These are phyloP conservation scores for Septoria linicola DNA, from an alignment of 2,329 filamentous ascomycete genomes.

Conservation along the genomic window DNA sequence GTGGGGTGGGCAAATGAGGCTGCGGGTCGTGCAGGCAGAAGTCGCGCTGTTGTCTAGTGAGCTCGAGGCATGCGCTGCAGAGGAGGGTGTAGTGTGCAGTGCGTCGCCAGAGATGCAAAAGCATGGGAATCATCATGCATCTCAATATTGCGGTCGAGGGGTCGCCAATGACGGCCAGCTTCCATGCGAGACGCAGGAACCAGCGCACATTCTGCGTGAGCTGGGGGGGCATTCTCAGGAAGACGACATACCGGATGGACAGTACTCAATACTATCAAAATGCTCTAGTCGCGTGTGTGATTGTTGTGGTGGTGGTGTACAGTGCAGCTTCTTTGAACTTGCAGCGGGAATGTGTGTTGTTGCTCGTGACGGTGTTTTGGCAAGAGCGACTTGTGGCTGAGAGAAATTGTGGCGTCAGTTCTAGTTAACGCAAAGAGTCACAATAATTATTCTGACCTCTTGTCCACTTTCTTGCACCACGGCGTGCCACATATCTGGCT, in stretches of 20 bases:
- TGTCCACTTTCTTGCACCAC: background rate
- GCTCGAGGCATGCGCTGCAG: background rate
- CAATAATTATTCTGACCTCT: background rate
- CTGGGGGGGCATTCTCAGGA: too few relatives aligned
- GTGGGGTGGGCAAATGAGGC: too few relatives aligned
- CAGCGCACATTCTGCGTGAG: too few relatives aligned
- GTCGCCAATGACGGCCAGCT: background rate
- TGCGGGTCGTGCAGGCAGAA: background rate
- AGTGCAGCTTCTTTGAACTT: too few relatives aligned
- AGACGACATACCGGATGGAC: background rate
- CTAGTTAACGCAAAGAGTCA: too few relatives aligned
- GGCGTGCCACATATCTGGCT: background rate
- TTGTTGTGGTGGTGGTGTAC: too few relatives aligned
- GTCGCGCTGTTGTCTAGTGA: background rate
- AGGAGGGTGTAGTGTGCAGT: background rate
- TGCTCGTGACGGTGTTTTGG: too few relatives aligned
- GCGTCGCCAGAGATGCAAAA: background rate
- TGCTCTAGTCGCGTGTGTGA: too few relatives aligned
- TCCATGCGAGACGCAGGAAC: slow-evolving; percentile 1
- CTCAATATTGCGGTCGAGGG: background rate
- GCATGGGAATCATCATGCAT: background rate
- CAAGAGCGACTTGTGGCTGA: background rate
- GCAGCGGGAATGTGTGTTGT: too few relatives aligned
- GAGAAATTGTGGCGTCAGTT: background rate
- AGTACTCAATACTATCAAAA: too few relatives aligned